phyloP scores from a whole-genome alignment of 73 alveolate species.

The Breviolum minutum region DNA sequence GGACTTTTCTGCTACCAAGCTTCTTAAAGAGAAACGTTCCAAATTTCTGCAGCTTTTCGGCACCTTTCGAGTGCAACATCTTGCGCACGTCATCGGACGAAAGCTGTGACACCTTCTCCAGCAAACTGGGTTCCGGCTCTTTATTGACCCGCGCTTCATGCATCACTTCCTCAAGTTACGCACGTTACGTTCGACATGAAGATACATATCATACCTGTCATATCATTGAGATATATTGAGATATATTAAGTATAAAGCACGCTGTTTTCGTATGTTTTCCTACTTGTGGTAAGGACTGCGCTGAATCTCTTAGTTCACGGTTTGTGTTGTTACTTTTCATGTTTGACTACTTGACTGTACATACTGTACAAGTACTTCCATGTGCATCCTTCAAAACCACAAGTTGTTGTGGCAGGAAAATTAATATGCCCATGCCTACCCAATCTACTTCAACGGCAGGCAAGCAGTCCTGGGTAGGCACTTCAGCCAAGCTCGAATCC shows the following conservation, averaged over 20 bases:
- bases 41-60: neutral
- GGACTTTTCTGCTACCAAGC: neutral
- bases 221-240: neutral
- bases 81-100: neutral
- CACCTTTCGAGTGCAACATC: neutral
- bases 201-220: neutral
- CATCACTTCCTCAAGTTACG: neutral
- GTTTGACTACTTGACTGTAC: too few relatives aligned
- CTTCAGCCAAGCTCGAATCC: neutral
- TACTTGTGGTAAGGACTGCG: too few relatives aligned
- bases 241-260: too few relatives aligned
- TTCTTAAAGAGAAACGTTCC: neutral
- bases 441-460: too few relatives aligned
- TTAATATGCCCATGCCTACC: too few relatives aligned
- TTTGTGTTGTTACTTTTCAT: too few relatives aligned
- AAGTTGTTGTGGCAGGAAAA: too few relatives aligned
- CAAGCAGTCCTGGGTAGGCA: constrained; percentile 1
- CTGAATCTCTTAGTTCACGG: too few relatives aligned
- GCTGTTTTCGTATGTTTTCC: too few relatives aligned
- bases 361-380: too few relatives aligned
- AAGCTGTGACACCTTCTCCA: neutral
- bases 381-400: too few relatives aligned
- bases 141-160: neutral
- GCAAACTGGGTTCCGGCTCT: neutral
- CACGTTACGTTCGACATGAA: neutral